phyloP scores from a whole-genome alignment of 2,329 filamentous ascomycete species.

The Diaporthe capsici region DNA sequence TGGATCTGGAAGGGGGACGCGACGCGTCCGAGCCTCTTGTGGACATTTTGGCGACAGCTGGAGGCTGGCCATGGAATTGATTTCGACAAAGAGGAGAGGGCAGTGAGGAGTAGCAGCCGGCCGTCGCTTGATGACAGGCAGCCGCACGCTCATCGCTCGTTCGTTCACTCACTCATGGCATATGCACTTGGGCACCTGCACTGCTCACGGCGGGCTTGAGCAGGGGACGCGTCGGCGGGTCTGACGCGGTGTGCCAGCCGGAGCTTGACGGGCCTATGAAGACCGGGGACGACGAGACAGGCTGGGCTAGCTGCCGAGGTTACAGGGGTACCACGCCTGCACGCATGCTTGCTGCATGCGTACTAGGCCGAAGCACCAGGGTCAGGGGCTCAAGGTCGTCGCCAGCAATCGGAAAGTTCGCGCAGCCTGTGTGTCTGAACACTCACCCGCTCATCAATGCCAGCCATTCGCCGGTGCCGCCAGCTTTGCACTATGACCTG shows the following conservation, averaged over 20 bases:
- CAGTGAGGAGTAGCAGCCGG: background rate
- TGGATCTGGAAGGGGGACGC: slow-evolving; percentile 55
- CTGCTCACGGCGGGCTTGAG: background rate
- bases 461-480: background rate
- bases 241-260: slow-evolving; percentile 12
- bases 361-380: slow-evolving; percentile 1
- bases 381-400: background rate
- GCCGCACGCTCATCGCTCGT: background rate
- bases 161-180: slow-evolving; percentile 22
- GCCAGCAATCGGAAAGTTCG: background rate
- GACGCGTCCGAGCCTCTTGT: slow-evolving; percentile 61
- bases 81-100: slow-evolving; percentile 37
- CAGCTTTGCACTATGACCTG: background rate
- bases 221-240: slow-evolving; percentile 24
- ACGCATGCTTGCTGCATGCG: background rate
- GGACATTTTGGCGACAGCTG: slow-evolving; percentile 50
- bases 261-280: background rate
- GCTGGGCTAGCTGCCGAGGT: slow-evolving; percentile 21
- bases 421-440: background rate
- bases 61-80: slow-evolving; percentile 49
- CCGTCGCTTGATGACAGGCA: slow-evolving; percentile 8
- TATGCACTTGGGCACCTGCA: background rate
- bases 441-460: background rate
- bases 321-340: background rate
- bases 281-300: slow-evolving; percentile 11